These are phyloP conservation scores for Castanea crenata DNA, from an alignment of 306 rosid species.

Conservation along the genomic window DNA sequence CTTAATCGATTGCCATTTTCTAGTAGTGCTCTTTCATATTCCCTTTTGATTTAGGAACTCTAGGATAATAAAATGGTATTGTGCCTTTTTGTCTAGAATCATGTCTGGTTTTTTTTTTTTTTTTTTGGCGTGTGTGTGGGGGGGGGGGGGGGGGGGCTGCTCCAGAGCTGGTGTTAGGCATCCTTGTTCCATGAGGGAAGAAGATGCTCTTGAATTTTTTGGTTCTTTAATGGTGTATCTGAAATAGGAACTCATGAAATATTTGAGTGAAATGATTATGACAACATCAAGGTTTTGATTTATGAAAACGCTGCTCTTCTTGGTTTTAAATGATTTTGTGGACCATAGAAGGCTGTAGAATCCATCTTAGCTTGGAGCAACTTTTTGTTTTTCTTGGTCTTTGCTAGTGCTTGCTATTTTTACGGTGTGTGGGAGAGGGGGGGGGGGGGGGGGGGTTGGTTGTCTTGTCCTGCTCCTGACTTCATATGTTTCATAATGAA, in stretches of 20 bases:
- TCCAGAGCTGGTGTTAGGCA: background rate
- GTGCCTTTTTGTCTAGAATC: background rate
- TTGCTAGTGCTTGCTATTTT: background rate
- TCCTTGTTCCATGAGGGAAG: background rate
- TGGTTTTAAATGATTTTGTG: no score
- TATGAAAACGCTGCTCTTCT: no score
- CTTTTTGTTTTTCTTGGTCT: background rate
- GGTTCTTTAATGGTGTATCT: background rate
- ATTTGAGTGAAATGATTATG: background rate
- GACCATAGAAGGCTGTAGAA: background rate
- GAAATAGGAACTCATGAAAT: background rate
- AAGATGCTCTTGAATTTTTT: background rate
- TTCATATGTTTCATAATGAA: background rate
- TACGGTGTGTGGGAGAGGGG: rapidly evolving
- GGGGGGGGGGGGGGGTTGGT: no score
- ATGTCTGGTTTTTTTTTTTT: background rate
- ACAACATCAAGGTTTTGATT: background rate
- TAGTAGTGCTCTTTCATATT: background rate
- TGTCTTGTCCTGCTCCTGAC: background rate
- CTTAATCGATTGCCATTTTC: background rate
- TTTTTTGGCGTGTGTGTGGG: background rate
- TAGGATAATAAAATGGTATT: background rate
- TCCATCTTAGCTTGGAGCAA: background rate
- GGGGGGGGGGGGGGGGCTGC: background rate
- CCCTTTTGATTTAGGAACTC: background rate